Conservation (phyloP, 2,329 filamentous ascomycete species). For the Neofusicoccum umdonicola region DNA sequence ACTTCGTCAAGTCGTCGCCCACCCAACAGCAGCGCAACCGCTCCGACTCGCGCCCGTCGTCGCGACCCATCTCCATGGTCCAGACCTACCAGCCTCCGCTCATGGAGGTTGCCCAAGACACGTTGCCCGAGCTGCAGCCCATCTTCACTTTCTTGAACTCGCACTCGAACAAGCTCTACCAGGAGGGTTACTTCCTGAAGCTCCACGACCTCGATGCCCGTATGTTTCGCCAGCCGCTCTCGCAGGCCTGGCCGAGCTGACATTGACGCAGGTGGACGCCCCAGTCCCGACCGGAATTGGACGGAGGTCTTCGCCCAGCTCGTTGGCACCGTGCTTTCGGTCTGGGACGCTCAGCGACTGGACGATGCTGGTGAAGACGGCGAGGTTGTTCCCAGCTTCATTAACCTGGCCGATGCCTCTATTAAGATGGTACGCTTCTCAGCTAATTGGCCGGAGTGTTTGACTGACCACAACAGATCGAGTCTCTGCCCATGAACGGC, state of each 20-base stretch:
- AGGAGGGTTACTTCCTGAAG: slow-evolving; percentile 97
- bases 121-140: slow-evolving; percentile 86
- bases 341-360: slow-evolving; percentile 92
- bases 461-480: slow-evolving; percentile 29
- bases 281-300: slow-evolving; percentile 85
- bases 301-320: slow-evolving; percentile 96
- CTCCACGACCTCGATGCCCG: slow-evolving; percentile 90
- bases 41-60: slow-evolving; percentile 51
- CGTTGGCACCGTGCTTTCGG: slow-evolving; percentile 87
- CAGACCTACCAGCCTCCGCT: slow-evolving; percentile 80
- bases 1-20: slow-evolving; percentile 28
- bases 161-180: slow-evolving; percentile 94
- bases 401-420: slow-evolving; percentile 95
- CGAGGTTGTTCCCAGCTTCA: slow-evolving; percentile 85
- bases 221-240: slow-evolving; percentile 49
- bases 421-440: slow-evolving; percentile 79
- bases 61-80: slow-evolving; percentile 80
- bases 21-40: slow-evolving; percentile 40
- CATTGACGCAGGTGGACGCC: slow-evolving; percentile 68
- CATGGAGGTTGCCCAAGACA: slow-evolving; percentile 82
- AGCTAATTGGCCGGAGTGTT: neutral
- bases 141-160: slow-evolving; percentile 93
- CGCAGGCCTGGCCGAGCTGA: slow-evolving; percentile 24
- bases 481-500: slow-evolving; percentile 83
- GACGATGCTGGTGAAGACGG: slow-evolving; percentile 82